Evolutionary conservation across 2,329 filamentous ascomycete species (phyloP), one percentile per base, ranked within the genome.

Genomic region (Curvularia verruculosa): DNA sequence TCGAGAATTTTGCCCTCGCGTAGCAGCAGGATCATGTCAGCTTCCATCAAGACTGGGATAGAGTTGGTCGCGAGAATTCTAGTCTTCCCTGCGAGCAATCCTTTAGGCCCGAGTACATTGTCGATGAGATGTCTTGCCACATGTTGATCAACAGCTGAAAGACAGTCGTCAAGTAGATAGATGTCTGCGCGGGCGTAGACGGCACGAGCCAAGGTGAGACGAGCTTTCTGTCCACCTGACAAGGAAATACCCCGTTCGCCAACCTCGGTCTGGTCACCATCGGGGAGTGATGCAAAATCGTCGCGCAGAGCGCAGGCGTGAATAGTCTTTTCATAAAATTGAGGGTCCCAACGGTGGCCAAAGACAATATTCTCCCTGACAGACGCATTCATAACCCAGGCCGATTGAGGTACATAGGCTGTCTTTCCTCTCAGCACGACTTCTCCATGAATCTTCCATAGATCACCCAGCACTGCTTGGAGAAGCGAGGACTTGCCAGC

Each of bases 301-400:
- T 97, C 93, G 5, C 89, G 73, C 31, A 99, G 82, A 44, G 95
- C 95, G 75, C 96, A 99, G 39, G 95, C 94, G 73, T 91, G 88
- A 49, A 99, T 83, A 0, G 94, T 97, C 70, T 90, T 88, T 54
- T 98, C 91, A 78, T 99, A 99, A 77, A 99, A 99, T 28, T 89
- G 85, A 5, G 93, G 88, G 76, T 99, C 94, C 82, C 90, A 97
- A 45, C 91, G 88, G 78, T 99, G 92, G 1, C 95, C 95, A 71
- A 99, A 99, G 4, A 97, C 83, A 66, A 99, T 96, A 73, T 99
- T 99, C 73, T 99, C 95, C 68, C 92, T 91, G 54, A 99, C 93
- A 28, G 91, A 96, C 8, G 95, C 95, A 73, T 99, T 99, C 88
- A 98, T 94, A 50, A 99, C 90, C 95, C 96, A 99, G 19, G 92